These are phyloP conservation scores for Fraxinus americana DNA, from an alignment of 257 asterid species.

Conservation along the genomic window DNA sequence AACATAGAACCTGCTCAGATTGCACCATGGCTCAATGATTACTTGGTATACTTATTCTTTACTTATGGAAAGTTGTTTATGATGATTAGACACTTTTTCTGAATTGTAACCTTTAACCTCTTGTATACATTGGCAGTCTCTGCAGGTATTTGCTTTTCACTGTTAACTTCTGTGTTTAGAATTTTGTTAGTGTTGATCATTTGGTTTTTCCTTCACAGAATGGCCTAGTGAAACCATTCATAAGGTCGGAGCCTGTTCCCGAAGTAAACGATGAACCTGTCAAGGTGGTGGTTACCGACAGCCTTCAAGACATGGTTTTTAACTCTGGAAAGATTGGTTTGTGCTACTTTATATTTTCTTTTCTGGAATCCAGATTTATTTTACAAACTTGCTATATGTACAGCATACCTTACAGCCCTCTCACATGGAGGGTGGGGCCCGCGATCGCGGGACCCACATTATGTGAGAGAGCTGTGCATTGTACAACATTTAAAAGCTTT, in stretches of 20 bases:
- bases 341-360: conserved; percentile 18
- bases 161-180: not conserved
- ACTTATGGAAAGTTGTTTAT: not conserved
- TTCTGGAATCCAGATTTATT: not conserved
- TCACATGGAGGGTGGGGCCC: too few relatives aligned
- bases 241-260: conserved; percentile 76
- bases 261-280: conserved; percentile 79
- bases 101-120: not conserved
- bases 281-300: conserved; percentile 74
- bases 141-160: not conserved
- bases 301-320: conserved; percentile 60
- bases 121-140: not conserved
- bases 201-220: conserved; percentile 42
- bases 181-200: not conserved
- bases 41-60: conserved; percentile 41
- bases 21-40: conserved; percentile 65
- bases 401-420: too few relatives aligned
- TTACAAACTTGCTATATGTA: too few relatives aligned
- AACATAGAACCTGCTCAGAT: conserved; percentile 59
- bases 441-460: too few relatives aligned
- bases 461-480: too few relatives aligned
- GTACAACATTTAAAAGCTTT: too few relatives aligned
- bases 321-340: conserved; percentile 76
- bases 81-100: not conserved
- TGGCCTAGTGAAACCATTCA: conserved; percentile 56